phyloP scores from a whole-genome alignment of 352 stramenopile genomes.

The Globisporangium heterothallicum region DNA sequence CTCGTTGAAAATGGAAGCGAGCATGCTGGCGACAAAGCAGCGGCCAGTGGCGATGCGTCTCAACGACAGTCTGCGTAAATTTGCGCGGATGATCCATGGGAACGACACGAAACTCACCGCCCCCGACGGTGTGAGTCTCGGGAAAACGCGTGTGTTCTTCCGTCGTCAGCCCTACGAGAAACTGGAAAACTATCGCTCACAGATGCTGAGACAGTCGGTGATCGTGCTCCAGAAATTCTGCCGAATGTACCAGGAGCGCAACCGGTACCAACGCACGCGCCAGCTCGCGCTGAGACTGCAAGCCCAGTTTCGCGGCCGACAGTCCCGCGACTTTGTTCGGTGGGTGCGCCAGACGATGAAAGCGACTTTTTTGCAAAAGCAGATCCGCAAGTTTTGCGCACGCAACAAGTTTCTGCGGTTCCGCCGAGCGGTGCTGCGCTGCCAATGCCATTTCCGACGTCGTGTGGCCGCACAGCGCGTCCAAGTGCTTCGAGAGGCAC shows the following conservation, averaged over 20 bases:
- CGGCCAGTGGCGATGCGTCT: constrained; percentile 14
- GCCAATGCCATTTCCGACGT: constrained; percentile 52
- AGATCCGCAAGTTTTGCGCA: constrained; percentile 34
- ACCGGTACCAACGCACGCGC: constrained; percentile 28
- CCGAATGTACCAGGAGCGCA: constrained; percentile 40
- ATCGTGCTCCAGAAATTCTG: constrained; percentile 47
- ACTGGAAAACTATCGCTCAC: constrained; percentile 69
- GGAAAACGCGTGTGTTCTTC: constrained; percentile 93
- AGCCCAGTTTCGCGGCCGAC: constrained; percentile 28
- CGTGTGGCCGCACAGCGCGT: constrained; percentile 24
- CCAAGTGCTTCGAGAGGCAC: constrained; percentile 34
- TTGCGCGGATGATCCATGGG: constrained; percentile 17
- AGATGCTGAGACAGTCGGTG: constrained; percentile 25
- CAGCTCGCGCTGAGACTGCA: constrained; percentile 40
- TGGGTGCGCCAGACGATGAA: constrained; percentile 30
- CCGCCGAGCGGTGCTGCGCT: constrained; percentile 28
- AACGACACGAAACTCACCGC: constrained; percentile 20
- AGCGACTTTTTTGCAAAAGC: constrained; percentile 38
- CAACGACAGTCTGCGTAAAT: constrained; percentile 23
- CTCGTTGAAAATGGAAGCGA: too few species aligned
- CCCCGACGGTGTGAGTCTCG: constrained; percentile 62
- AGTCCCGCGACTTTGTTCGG: constrained; percentile 26
- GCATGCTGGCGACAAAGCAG: constrained; percentile 4
- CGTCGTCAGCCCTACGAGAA: constrained; percentile 91
- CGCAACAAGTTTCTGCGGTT: constrained; percentile 35